Base-by-base conservation (phyloP, 495 filamentous ascomycete species). In the Talaromyces thailandensis region DNA sequence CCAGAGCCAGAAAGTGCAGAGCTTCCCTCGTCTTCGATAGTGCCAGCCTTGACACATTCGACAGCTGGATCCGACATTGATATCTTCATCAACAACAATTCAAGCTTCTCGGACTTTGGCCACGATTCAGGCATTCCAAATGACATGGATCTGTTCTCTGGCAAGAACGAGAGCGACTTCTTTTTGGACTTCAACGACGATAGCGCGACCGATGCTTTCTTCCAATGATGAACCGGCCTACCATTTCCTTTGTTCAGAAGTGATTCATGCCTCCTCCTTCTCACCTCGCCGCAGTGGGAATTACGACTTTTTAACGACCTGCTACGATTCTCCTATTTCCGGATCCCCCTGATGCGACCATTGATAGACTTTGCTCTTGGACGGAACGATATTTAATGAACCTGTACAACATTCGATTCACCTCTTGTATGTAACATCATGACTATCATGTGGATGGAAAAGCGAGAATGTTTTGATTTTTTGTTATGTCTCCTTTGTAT, bases 11-110 rank as follows among this genome's bases (percentile, higher is more conserved):
- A 71, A 26, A 62, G 56, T 12, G 65, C 70, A 56, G 66, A 31
- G 23, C 45, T 62, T 60, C 75, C 75, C 12, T 78, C 76, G 21
- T 73, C 77, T 29, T 73, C 73, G 58, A 70, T 70, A 4, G 75
- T 69, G 2, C 77, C 77, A 21, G 77, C 75, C 3, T 63, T 80
- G 31, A 69, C 69, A n/a, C 73, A 73, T 26, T 75, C 73, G 2
- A 72, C 73, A 1, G 66, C 73, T 23, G 71, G 72, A 28, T 76
- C 77, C 1, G 76, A 80, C 45, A 75, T 80, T n/a, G 77, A 78
- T 64, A 70, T 77, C 29, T 80, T 78, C 64, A 77, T 80, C 64
- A 75, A 67, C 43, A 71, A 76, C 63, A 75, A 75, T 61, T 60
- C 74, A 21, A 57, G 66, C 18, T 77, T 75, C 61, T 70, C 75